These are phyloP conservation scores for Lolium perenne DNA, from an alignment of 176 grass and related monocot species.

Conservation along the genomic window DNA sequence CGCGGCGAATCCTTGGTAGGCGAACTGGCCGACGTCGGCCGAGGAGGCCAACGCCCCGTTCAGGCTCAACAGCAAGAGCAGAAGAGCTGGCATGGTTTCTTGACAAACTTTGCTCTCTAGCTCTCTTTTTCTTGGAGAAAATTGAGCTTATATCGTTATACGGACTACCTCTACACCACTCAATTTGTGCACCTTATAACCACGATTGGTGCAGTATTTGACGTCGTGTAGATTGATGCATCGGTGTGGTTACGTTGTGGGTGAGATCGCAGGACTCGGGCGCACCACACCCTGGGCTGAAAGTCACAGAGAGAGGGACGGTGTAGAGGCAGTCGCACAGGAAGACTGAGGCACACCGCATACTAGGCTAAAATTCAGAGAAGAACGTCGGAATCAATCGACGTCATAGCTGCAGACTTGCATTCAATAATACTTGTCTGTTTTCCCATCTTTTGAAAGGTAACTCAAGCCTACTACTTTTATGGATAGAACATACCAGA, in stretches of 20 bases:
- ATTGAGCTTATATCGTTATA: background rate
- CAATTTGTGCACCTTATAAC: background rate
- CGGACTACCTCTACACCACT: background rate
- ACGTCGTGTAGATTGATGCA: background rate
- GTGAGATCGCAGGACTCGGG: background rate
- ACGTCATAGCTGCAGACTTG: no score
- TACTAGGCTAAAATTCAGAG: background rate
- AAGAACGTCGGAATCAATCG: background rate
- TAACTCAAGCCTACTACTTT: no score
- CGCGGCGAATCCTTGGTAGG: slow-evolving; percentile 29
- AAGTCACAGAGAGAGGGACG: background rate
- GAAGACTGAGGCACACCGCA: background rate
- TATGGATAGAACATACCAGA: no score
- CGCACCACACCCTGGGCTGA: background rate
- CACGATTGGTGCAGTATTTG: background rate
- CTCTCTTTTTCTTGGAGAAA: background rate
- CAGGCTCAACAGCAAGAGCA: background rate
- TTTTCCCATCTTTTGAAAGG: no score
- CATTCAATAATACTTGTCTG: no score
- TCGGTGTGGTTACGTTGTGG: background rate
- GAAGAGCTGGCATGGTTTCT: background rate
- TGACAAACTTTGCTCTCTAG: background rate
- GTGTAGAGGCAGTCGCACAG: background rate
- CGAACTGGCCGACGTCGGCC: background rate
- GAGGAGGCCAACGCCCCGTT: background rate